Conservation (phyloP, 331 rosid species). For the Pyracantha coccinea region DNA sequence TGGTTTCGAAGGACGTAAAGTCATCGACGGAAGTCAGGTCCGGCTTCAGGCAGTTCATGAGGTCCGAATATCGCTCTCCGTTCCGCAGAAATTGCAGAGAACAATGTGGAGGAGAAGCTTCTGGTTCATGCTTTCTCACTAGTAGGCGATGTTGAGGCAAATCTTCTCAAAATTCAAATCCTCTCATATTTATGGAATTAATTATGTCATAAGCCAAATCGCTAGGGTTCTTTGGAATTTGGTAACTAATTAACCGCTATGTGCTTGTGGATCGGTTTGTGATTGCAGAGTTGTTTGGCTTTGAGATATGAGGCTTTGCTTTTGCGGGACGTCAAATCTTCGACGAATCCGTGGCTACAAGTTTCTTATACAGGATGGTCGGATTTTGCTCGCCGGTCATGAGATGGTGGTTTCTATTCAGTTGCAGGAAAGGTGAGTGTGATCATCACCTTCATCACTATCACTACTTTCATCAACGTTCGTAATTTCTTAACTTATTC, state of each 20-base stretch:
- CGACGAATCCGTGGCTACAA: constrained; percentile 37
- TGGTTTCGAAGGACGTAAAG: constrained; percentile 46
- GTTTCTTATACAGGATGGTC: constrained; percentile 62
- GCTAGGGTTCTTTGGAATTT: not conserved
- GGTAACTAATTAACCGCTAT: not conserved
- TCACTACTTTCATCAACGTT: not conserved
- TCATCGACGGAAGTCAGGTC: constrained; percentile 39
- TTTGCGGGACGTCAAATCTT: constrained; percentile 47
- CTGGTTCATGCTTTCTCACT: constrained; percentile 52
- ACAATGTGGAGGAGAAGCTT: constrained; percentile 56
- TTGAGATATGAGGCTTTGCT: constrained; percentile 78
- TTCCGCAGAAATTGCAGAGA: constrained; percentile 32
- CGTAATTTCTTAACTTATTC: not conserved
- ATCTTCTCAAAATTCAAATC: not conserved
- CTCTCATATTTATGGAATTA: not conserved
- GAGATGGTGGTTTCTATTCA: constrained; percentile 45
- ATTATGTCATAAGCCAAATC: not conserved
- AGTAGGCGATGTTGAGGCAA: constrained; percentile 61
- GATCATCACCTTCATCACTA: not conserved
- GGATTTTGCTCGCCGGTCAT: constrained; percentile 51
- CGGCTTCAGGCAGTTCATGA: constrained; percentile 33
- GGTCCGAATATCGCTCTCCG: constrained; percentile 42
- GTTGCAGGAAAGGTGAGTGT: constrained; percentile 28
- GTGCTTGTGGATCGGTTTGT: not conserved
- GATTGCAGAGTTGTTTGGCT: constrained; percentile 70